Evolutionary conservation across 164 flowering plant species (phyloP), one percentile per base, ranked within the genome.

Genomic region (Chimonanthus praecox): DNA sequence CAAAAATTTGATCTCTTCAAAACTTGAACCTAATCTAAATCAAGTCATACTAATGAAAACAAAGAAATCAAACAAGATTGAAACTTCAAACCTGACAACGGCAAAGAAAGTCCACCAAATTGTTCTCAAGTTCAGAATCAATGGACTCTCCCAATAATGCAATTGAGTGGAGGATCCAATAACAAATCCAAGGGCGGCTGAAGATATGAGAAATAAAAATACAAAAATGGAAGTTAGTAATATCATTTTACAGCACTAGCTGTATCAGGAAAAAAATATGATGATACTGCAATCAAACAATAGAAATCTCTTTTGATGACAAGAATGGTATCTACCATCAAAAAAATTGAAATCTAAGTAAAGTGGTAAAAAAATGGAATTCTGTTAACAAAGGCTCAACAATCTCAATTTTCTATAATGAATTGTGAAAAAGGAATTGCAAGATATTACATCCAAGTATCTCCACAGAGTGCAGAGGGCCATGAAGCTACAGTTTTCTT

Each of bases 131-230:
- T 54, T 88, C 85, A 21, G 70, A 78, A 64, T 90, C 97, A 68
- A 93, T 64, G n/a, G 85, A 80, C 71, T 88, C 95, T 48, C 89
- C 92, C 80, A 93, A 78, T 69, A 93, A 72, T 74, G 97, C 91
- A 76, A 93, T 76, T 20, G 98, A 88, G 70, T 95, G 98, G 77
- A 93, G 84, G 70, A 90, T 90, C 99, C 99, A 93, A 70, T 92
- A 93, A 82, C 99, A 95, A 68, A 95, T 81, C 98, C 99, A 95
- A 4, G 98, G 94, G 45, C 99, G 98, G 85, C 99, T 95, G 78
- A 8, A 70, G 66, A 69, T 67, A 74, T 61, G 13, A 33, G 61
- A 65, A 33, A 60, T 61, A 44, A 66, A 75, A 20, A 43, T 13
- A 51, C 61, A 69, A 62, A 60, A 51, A 45, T 13, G 47, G 4